Evolutionary conservation across 1,139 yeast genomes (phyloP).

Genomic region (Saccharomyces hybrid): DNA sequence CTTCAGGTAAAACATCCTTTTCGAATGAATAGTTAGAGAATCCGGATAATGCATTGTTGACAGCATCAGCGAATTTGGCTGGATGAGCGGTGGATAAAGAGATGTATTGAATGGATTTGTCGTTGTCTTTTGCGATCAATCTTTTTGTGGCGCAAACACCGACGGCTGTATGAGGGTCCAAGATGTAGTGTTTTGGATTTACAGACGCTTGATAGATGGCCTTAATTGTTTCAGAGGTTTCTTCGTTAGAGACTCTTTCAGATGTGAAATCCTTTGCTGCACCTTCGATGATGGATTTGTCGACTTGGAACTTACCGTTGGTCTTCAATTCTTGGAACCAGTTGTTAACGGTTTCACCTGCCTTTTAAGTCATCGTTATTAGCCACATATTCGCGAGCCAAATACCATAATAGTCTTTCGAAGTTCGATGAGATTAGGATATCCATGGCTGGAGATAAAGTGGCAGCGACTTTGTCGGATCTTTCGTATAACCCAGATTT

Average conservation of each 20-base stretch:
- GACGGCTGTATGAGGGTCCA: constrained; percentile 95
- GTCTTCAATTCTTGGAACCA: constrained; percentile 80
- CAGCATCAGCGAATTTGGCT: constrained; percentile 95
- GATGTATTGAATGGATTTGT: constrained; percentile 46
- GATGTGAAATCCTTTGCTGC: constrained; percentile 70
- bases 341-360: constrained; percentile 60
- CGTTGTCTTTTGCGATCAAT: constrained; percentile 45
- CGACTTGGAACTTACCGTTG: constrained; percentile 68
- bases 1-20: constrained; percentile 79
- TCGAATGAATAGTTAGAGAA: constrained; percentile 76
- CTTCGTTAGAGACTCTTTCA: constrained; percentile 68
- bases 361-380: constrained; percentile 55
- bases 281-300: constrained; percentile 52
- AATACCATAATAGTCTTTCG: constrained; percentile 92
- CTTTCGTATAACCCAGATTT: constrained; percentile 78
- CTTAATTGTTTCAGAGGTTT: constrained; percentile 72
- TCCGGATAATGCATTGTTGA: constrained; percentile 63
- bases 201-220: constrained; percentile 45
- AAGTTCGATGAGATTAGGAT: constrained; percentile 89
- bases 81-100: constrained; percentile 97
- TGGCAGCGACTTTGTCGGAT: constrained; percentile 69
- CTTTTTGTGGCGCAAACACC: constrained; percentile 76
- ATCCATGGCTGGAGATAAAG: constrained; percentile 97
- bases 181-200: constrained; percentile 63
- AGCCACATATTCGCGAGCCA: constrained; percentile 62